Evolutionary conservation across 106 monocot genomes (phyloP).

Genomic region (Dactylorhiza incarnata): DNA sequence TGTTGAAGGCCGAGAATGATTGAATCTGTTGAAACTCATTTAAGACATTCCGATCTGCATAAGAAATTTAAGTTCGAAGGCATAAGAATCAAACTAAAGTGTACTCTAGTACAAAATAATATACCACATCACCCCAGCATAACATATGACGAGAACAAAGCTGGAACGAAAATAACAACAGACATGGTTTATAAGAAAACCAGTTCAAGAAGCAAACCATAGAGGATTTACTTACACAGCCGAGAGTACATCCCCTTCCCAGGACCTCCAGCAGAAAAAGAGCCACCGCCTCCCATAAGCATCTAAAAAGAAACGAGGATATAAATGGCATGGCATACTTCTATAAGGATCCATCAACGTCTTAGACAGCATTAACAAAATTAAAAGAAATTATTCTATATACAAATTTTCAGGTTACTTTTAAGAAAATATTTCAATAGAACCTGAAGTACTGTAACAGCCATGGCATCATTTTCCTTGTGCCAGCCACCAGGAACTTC

Average conservation of each 20-base stretch:
- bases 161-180: background rate
- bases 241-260: conserved; percentile 94
- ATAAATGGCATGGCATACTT: background rate
- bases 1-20: conserved; percentile 84
- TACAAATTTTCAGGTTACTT: background rate
- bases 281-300: conserved; percentile 93
- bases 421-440: background rate
- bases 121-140: background rate
- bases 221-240: conserved; percentile 46
- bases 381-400: background rate
- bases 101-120: background rate
- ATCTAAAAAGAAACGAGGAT: conserved; percentile 34
- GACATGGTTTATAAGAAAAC: background rate
- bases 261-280: conserved; percentile 90
- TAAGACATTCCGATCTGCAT: conserved; percentile 58
- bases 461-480: conserved; percentile 75
- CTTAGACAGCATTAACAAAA: background rate
- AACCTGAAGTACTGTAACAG: conserved; percentile 79
- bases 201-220: background rate
- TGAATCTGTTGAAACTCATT: conserved; percentile 63
- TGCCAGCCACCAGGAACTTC: conserved; percentile 93
- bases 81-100: conserved; percentile 2
- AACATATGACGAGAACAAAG: background rate
- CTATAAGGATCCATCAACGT: conserved; percentile 1
- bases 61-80: background rate